Percentiles rank a stretch among this genome's conserved stretches.
These are phyloP conservation scores for Colletotrichum tropicale DNA, from an alignment of 2,329 filamentous ascomycete genomes.

Conservation along the genomic window DNA sequence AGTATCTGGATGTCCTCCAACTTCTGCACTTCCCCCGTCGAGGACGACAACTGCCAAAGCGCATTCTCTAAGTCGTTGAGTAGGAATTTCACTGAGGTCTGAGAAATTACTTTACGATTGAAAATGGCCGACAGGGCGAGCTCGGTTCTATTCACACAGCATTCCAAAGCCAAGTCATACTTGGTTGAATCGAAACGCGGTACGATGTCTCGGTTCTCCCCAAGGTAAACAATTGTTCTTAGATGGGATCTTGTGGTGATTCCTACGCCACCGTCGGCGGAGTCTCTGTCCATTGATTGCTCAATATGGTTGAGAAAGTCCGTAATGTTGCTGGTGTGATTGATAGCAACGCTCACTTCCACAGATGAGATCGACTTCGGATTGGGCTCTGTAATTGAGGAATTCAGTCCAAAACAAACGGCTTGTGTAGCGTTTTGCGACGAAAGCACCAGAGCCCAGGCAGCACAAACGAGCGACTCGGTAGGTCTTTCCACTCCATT, in stretches of 20 bases:
- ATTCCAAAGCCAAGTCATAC: not conserved
- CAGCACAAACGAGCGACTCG: not conserved
- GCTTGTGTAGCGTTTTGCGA: not conserved
- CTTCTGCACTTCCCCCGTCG: not conserved
- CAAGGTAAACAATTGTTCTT: not conserved
- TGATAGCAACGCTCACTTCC: not conserved
- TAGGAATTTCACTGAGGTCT: not conserved
- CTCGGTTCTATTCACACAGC: not conserved
- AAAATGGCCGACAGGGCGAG: not conserved
- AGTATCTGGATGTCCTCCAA: not conserved
- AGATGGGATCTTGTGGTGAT: too few species aligned
- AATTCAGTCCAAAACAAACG: not conserved
- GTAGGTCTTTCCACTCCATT: not conserved
- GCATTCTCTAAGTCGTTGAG: not conserved
- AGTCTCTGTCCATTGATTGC: not conserved
- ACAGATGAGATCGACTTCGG: not conserved
- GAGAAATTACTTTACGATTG: not conserved
- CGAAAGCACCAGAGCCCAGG: not conserved
- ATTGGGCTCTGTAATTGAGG: rapidly evolving
- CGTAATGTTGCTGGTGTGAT: not conserved
- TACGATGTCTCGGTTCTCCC: rapidly evolving
- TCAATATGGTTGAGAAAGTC: not conserved
- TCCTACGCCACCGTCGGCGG: rapidly evolving
- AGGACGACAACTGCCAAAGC: not conserved
- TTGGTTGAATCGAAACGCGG: not conserved